phyloP scores from a whole-genome alignment of 805 yeast genomes.

The Blastobotrys terrestris region DNA sequence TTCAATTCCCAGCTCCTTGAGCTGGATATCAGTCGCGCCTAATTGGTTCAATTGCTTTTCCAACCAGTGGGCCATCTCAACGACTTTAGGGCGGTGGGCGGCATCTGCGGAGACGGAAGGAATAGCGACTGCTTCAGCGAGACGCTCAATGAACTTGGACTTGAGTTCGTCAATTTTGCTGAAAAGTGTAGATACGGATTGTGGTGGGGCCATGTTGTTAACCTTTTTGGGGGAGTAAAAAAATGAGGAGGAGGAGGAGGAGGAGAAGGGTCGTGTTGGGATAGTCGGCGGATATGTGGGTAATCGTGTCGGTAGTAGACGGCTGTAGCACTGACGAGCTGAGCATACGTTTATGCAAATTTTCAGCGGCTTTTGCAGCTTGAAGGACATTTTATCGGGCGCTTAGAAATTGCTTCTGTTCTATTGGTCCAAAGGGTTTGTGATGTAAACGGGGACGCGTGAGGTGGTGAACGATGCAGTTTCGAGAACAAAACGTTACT shows the following conservation, averaged over 20 bases:
- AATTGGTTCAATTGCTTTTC: constrained; percentile 58
- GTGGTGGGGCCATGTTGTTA: background rate
- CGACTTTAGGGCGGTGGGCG: constrained; percentile 77
- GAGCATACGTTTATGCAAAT: background rate
- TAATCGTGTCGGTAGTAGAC: background rate
- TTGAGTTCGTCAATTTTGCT: constrained; percentile 39
- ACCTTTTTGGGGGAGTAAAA: background rate
- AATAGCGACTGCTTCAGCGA: constrained; percentile 81
- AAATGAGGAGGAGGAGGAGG: background rate
- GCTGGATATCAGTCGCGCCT: constrained; percentile 78
- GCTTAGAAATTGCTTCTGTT: background rate
- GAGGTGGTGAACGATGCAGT: too few relatives aligned
- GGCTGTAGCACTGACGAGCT: background rate
- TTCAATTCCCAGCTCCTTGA: constrained; percentile 79
- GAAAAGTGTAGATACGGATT: background rate
- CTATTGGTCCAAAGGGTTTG: background rate
- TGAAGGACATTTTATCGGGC: too few relatives aligned
- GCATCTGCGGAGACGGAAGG: constrained; percentile 95
- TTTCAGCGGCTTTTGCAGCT: background rate
- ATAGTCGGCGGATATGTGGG: background rate
- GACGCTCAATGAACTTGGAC: constrained; percentile 49
- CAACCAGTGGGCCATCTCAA: constrained; percentile 82
- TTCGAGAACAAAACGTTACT: too few relatives aligned
- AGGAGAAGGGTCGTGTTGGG: background rate
- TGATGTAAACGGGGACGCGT: too few relatives aligned